These are phyloP conservation scores for Acacia concinna DNA, from an alignment of 331 rosid species.

Conservation along the genomic window DNA sequence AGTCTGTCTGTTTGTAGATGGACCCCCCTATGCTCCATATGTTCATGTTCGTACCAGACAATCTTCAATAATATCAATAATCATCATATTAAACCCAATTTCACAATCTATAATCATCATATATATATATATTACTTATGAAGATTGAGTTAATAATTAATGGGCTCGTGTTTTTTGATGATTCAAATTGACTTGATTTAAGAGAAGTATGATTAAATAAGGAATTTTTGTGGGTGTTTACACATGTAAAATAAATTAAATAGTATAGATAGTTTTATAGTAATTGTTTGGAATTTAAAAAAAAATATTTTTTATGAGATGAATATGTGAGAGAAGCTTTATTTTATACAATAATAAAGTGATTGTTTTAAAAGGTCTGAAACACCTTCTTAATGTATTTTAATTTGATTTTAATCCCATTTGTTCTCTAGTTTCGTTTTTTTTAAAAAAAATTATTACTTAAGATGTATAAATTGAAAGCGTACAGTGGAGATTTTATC, in stretches of 20 bases:
- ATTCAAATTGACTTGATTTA: not conserved
- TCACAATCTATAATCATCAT: not conserved
- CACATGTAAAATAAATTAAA: not conserved
- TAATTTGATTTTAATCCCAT: not conserved
- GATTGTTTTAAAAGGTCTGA: too few species aligned
- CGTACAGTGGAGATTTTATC: not conserved
- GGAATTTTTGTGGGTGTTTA: not conserved
- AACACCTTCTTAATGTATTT: not conserved
- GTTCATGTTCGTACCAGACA: conserved; percentile 31
- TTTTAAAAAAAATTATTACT: not conserved
- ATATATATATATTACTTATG: not conserved
- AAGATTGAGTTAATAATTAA: not conserved
- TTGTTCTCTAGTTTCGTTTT: too few species aligned
- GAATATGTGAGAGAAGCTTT: too few species aligned
- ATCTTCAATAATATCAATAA: not conserved
- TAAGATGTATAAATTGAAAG: too few species aligned
- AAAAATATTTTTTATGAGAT: too few species aligned
- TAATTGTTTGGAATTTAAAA: too few species aligned
- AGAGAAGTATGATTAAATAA: not conserved
- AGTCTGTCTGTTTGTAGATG: conserved; percentile 38
- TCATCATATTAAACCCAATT: not conserved
- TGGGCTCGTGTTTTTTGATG: not conserved
- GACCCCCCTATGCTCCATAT: not conserved
- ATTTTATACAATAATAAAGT: too few species aligned
- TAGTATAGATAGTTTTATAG: too few species aligned